These are phyloP conservation scores for Yarrowia sp. DNA, from an alignment of 805 yeast species.

Conservation along the genomic window DNA sequence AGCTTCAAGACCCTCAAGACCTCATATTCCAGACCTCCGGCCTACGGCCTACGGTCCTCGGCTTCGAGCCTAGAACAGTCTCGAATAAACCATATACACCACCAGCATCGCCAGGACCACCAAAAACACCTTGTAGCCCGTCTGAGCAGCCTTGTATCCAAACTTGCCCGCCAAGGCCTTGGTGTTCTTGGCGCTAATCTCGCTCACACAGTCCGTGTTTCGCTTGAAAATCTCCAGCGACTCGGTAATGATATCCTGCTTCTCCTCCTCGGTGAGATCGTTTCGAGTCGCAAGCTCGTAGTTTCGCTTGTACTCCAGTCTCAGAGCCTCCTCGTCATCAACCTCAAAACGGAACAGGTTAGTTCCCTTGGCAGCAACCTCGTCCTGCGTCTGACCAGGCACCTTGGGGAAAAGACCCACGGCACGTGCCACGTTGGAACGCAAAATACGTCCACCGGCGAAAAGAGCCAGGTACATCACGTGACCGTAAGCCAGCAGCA, in stretches of 20 bases:
- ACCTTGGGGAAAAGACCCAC: slow-evolving; percentile 78
- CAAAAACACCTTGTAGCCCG: slow-evolving; percentile 14
- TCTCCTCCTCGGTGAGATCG: slow-evolving; percentile 71
- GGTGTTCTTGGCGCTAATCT: slow-evolving; percentile 71
- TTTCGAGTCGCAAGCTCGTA: slow-evolving; percentile 80
- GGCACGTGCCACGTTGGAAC: slow-evolving; percentile 68
- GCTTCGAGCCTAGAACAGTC: not conserved
- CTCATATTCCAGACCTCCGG: too few species aligned
- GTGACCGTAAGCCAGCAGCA: slow-evolving; percentile 80
- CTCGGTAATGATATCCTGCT: slow-evolving; percentile 71
- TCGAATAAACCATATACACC: not conserved
- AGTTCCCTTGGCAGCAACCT: slow-evolving; percentile 67
- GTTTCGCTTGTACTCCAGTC: slow-evolving; percentile 72
- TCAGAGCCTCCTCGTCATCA: slow-evolving; percentile 68
- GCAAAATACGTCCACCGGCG: slow-evolving; percentile 83
- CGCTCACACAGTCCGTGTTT: slow-evolving; percentile 66
- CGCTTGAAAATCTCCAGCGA: slow-evolving; percentile 68
- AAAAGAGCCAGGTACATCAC: slow-evolving; percentile 84
- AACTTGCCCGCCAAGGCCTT: slow-evolving; percentile 44
- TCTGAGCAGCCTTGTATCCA: slow-evolving; percentile 41
- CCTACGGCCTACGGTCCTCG: too few species aligned
- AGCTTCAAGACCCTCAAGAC: too few species aligned
- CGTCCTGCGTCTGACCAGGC: slow-evolving; percentile 68
- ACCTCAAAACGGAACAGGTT: slow-evolving; percentile 75
- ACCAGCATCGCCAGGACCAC: not conserved